Evolutionary conservation across 2,329 filamentous ascomycete species (phyloP), one percentile per base, ranked within the genome.

Genomic region (Penicillium sp.): DNA sequence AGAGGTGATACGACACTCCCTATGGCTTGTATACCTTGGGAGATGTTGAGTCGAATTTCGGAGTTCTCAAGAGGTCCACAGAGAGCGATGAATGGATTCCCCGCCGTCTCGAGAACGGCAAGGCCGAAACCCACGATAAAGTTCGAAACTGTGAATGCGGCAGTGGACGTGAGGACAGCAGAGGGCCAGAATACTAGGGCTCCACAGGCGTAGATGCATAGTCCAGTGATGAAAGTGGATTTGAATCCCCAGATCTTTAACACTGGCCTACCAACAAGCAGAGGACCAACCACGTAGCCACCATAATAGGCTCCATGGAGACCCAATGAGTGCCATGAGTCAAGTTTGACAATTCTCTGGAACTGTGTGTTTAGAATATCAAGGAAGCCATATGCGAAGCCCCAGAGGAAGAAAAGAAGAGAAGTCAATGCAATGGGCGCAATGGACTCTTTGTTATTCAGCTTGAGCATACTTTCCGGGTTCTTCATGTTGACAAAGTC

Each of bases 351-450:
- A 12, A 84, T 77, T 12, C 65, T 59, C 61, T 84, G 79, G 59
- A 86, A 85, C 49, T 82, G 80, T 0, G 68, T 64, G 67, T 95
- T 95, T 26, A 96, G 80, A 0, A 86, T 87, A 64, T 94, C 90
- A 6, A 96, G 77, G 2, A 96, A 80, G 0, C 92, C 92, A 62
- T 96, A 96, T 0, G 90, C 91, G 52, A 96, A 87, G 0, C 92
- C 92, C 91, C 90, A 95, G 2, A 96, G 76, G 58, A 95, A 85
- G 73, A 96, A 95, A 0, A 96, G 76, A 6, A 92, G 81, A 1
- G 88, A 89, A 21, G 95, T 90, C 57, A 90, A 59, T 2, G 79
- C 72, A 21, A 83, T 76, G 0, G 83, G 82, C 34, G 81, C 79
- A 9, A 85, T 64, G 0, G 81, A 84, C 58, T 86, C 81, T 47